Base-by-base conservation (phyloP, 208 protist species). In the Trypanosoma platydactyli region DNA sequence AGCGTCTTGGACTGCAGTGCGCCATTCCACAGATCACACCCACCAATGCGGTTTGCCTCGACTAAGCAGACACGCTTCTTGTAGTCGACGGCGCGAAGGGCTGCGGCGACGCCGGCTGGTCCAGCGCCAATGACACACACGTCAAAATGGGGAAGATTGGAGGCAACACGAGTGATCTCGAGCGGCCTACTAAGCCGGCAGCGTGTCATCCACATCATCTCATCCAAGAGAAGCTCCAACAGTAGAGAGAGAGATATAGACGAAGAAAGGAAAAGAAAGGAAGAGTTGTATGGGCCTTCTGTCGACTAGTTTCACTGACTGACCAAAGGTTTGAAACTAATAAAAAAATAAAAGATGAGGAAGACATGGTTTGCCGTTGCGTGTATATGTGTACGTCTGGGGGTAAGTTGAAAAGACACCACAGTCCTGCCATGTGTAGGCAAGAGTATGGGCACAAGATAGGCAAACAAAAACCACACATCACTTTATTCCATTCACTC, bases 61-160 rank as follows among this genome's bases (percentile, higher is more conserved):
- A 92, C 66, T 20, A 92, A 64, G 60, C 82, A 89, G 27, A 92
- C 86, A 1, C 73, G 73, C 29, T 87, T 77, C 1, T 74, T 78
- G 64, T 79, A 83, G 53, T 78, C 63, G 4, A 81, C 67, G 15
- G 80, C 86, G 0, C 80, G 81, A 48, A 89, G 76, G 16, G 86
- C 86, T 0, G 77, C 82, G 0, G 86, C 66, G 11, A 87, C 64
- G 40, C 86, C 86, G n/a, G 68, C 86, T 0, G 86, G 82, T 15
- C 86, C 86, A 29, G 67, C 76, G 45, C 86, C 86, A 57, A 92
- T 89, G 54, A 92, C 69, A 52, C 86, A 92, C 3, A 92, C 60
- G 50, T 92, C 82, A 44, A 83, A 86, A 45, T 80, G 79, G 3
- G 78, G 79, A 50, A 81, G 77, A 45, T 71, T 79, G n/a, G 69